Evolutionary conservation across 1,284 basidiomycete species (phyloP).

Genomic region (Caloboletus firmus): DNA sequence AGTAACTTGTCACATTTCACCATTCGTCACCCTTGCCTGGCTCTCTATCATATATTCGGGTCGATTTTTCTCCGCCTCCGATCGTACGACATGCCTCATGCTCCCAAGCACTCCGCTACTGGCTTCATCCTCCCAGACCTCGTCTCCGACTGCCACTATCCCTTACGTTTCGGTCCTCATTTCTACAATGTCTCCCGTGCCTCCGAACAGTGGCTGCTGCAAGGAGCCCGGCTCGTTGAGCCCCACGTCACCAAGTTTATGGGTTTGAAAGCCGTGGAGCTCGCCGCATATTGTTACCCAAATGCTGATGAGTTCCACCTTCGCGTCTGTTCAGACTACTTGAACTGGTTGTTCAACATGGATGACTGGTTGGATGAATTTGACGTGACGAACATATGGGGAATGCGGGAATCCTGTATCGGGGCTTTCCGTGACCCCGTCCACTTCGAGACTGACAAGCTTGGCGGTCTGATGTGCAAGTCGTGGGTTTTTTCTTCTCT

Average conservation of each 20-base stretch:
- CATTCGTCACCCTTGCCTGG: constrained; percentile 10
- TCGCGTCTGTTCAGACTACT: constrained; percentile 60
- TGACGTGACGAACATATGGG: constrained; percentile 35
- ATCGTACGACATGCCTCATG: constrained; percentile 24
- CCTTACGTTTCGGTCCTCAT: constrained; percentile 49
- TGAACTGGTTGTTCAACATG: constrained; percentile 60
- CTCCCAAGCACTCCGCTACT: constrained; percentile 6
- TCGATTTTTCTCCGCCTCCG: background rate
- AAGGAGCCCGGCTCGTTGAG: constrained; percentile 50
- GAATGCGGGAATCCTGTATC: constrained; percentile 49
- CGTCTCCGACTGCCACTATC: constrained; percentile 58
- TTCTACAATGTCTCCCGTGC: constrained; percentile 55
- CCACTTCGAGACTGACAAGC: constrained; percentile 46
- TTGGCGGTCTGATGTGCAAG: constrained; percentile 52
- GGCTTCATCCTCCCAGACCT: constrained; percentile 66
- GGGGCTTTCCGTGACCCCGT: constrained; percentile 51
- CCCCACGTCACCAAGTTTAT: constrained; percentile 52
- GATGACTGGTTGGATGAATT: constrained; percentile 60
- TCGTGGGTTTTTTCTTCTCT: constrained; percentile 42
- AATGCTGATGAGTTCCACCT: constrained; percentile 53
- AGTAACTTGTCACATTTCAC: constrained; percentile 23
- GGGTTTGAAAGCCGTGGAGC: constrained; percentile 64
- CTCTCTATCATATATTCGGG: constrained; percentile 9
- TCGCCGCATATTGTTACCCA: constrained; percentile 66
- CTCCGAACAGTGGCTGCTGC: constrained; percentile 60